A percentile compares a stretch with the other conserved stretches of the same genome.
phyloP scores from a whole-genome alignment of 495 filamentous ascomycete species.

The Filosporella fistucella region DNA sequence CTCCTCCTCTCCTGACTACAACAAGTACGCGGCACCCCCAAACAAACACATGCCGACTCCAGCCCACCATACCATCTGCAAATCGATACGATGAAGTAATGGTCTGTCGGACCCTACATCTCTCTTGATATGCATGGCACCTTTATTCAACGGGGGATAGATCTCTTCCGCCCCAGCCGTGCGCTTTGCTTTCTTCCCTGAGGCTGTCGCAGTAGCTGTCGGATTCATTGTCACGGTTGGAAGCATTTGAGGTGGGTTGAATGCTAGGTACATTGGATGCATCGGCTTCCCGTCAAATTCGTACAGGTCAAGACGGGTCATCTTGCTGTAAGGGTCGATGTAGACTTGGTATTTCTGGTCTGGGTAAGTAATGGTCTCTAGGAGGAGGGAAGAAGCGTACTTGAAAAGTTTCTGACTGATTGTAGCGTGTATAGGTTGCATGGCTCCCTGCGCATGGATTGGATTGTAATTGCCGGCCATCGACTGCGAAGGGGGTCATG shows the following conservation, averaged over 20 bases:
- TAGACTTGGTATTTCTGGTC: slow-evolving; percentile 56
- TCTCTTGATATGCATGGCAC: slow-evolving; percentile 27
- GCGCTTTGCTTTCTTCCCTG: slow-evolving; percentile 24
- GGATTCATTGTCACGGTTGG: slow-evolving; percentile 68
- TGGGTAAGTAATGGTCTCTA: slow-evolving; percentile 1
- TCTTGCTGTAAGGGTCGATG: slow-evolving; percentile 56
- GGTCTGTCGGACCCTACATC: slow-evolving; percentile 26
- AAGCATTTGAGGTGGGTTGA: slow-evolving; percentile 68
- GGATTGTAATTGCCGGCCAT: slow-evolving; percentile 69
- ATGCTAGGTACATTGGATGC: slow-evolving; percentile 70
- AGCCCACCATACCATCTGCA: slow-evolving; percentile 65
- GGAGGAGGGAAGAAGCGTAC: slow-evolving; percentile 6
- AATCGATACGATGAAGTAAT: slow-evolving; percentile 38
- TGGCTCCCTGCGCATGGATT: slow-evolving; percentile 55
- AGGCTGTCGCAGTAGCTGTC: slow-evolving; percentile 30
- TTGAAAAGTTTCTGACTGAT: slow-evolving; percentile 49
- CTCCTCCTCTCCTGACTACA: slow-evolving; percentile 12
- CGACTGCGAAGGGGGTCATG: slow-evolving; percentile 59
- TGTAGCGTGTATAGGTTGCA: slow-evolving; percentile 62
- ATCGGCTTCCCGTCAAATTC: slow-evolving; percentile 61
- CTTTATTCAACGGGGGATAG: slow-evolving; percentile 33
- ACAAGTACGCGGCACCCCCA: slow-evolving; percentile 48
- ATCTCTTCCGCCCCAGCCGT: slow-evolving; percentile 5
- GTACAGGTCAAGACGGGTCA: slow-evolving; percentile 62
- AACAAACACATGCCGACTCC: slow-evolving; percentile 62